phyloP scores from a whole-genome alignment of 2,329 filamentous ascomycete species.

The Botrytis fragariae region DNA sequence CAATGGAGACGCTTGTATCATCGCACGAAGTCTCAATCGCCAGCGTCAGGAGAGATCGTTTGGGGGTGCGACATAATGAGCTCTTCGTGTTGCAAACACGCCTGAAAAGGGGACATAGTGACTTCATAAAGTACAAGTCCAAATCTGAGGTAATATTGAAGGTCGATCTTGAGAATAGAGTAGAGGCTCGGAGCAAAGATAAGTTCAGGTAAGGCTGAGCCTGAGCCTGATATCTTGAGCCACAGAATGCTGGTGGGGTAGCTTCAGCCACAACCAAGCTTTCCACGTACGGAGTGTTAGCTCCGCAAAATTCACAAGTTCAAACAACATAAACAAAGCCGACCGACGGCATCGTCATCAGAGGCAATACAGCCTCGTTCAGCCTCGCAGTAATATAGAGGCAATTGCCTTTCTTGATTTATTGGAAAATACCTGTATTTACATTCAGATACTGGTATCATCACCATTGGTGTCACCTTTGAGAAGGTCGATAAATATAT shows the following conservation, averaged over 20 bases:
- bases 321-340: background rate
- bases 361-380: background rate
- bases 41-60: conserved; percentile 53
- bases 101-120: conserved; percentile 32
- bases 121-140: conserved; percentile 35
- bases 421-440: background rate
- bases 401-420: background rate
- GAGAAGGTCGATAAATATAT: background rate
- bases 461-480: background rate
- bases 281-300: background rate
- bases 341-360: background rate
- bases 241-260: background rate
- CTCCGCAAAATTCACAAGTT: background rate
- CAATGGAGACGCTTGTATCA: conserved; percentile 84
- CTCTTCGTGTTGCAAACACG: conserved; percentile 20
- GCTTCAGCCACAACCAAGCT: background rate
- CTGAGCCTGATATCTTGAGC: background rate
- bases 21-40: conserved; percentile 88
- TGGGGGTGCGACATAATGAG: conserved; percentile 4
- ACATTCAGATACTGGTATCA: too few species aligned
- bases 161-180: background rate
- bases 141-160: background rate
- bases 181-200: background rate
- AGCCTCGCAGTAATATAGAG: background rate
- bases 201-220: background rate